Base-by-base conservation (phyloP, 2,329 filamentous ascomycete genomes). In the Colletotrichum neosansevieriae region DNA sequence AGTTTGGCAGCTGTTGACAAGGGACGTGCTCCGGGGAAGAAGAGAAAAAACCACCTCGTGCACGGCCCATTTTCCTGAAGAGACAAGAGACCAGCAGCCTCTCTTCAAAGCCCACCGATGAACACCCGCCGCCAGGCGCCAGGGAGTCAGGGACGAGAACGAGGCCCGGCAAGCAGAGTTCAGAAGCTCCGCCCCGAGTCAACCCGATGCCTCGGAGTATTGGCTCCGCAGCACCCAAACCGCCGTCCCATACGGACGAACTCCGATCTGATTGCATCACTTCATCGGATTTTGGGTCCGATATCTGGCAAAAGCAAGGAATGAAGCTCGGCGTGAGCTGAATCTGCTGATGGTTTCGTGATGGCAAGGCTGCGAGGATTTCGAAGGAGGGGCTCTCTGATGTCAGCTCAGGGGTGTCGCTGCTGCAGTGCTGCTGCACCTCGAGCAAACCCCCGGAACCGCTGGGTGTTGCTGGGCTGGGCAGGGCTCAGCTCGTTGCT, bases 1-100 rank as follows among this genome's bases (percentile, higher is more conserved):
- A 15, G 19, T 65, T n/a, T 65, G 61, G 54, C 65, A 68, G 65
- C 65, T 68, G 65, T 54, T 61, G 36, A 53, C 58, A 61, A 36
- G 58, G 58, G 58, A 61, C 58, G 58, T 61, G 58, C 58, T 47
- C 58, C 29, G 6, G 29, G 29, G 6, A n/a, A 47, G 47, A 61
- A 61, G 34, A 24, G 36, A 12, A 38, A 13, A 34, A 15, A 40
- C 17, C 51, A n/a, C 10, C 32, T 54, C 24, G 49, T 53, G 49
- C 49, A 51, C 49, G 49, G 29, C 36, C 49, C 32, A 32, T 34
- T 51, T 32, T 21, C 32, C 32, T 24, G 49, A 51, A 15, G 29
- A 50, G 29, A 24, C 47, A 51, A 15, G 29, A 50, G 29, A 24
- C 47, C 21, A 50, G 21, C 21, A 50, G 47, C 47, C n/a, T n/a